Conservation (phyloP, 2,329 filamentous ascomycete species). For the Tothia fuscella region DNA sequence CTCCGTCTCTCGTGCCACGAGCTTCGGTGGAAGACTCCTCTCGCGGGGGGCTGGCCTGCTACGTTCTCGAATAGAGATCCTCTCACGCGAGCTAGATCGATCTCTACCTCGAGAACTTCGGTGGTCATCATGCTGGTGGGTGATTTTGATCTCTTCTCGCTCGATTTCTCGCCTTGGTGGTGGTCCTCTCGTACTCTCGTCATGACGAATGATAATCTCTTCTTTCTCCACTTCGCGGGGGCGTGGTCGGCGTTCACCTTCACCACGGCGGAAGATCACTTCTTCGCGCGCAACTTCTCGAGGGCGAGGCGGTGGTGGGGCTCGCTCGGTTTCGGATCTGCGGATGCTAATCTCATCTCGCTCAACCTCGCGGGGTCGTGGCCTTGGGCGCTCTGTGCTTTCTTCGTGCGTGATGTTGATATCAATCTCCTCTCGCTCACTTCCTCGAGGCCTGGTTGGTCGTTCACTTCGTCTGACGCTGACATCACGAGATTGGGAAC, state of each 20-base stretch:
- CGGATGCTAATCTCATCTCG: conserved; percentile 36
- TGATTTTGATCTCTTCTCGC: conserved; percentile 23
- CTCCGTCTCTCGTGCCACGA: conserved; percentile 28
- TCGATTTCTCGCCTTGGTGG: conserved; percentile 4
- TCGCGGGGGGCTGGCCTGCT: conserved; percentile 19
- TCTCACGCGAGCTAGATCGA: conserved; percentile 5
- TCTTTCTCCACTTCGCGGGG: conserved; percentile 25
- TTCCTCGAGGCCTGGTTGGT: conserved; percentile 6
- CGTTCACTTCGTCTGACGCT: conserved; percentile 7
- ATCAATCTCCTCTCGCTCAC: conserved; percentile 11
- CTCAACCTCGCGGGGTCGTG: conserved; percentile 19
- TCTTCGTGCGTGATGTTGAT: conserved; percentile 9
- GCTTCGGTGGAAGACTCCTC: conserved; percentile 24
- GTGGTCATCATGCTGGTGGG: conserved; percentile 3
- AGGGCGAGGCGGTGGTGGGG: conserved; percentile 16
- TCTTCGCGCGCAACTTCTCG: conserved; percentile 33
- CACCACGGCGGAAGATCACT: conserved; percentile 34
- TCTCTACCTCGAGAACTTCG: conserved; percentile 5
- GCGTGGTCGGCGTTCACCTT: conserved; percentile 16
- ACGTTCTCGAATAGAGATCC: conserved; percentile 16
- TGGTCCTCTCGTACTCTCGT: conserved; percentile 16
- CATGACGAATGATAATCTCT: conserved; percentile 29
- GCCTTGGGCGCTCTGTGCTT: background rate
- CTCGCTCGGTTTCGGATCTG: conserved; percentile 23
- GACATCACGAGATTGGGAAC: conserved; percentile 9